A percentile compares a stretch with the other conserved stretches of the same genome.
Evolutionary conservation across 306 rosid genomes (phyloP).

Genomic region (Quercus dentata): DNA sequence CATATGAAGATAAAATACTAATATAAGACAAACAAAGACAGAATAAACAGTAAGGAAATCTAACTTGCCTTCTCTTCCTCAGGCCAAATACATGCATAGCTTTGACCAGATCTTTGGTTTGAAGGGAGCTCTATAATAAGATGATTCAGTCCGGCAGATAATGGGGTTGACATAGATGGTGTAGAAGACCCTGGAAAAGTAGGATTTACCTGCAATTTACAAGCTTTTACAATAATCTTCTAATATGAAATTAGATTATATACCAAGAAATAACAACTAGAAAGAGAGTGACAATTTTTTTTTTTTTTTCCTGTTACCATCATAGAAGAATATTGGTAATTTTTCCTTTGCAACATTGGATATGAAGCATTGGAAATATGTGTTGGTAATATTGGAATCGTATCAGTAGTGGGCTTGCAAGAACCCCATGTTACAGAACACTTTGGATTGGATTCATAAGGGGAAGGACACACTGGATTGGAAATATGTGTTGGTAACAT

Average conservation of each 20-base stretch:
- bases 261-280: neutral
- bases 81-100: constrained; percentile 7
- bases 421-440: constrained; percentile 23
- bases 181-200: constrained; percentile 21
- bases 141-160: constrained; percentile 27
- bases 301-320: constrained; percentile 16
- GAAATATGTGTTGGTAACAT: constrained; percentile 20
- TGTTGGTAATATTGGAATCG: constrained; percentile 16
- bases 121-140: constrained; percentile 70
- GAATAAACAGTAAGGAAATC: neutral
- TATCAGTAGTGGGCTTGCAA: constrained; percentile 14
- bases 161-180: constrained; percentile 19
- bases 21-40: neutral
- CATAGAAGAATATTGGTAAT: constrained; percentile 14
- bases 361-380: constrained; percentile 5
- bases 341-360: constrained; percentile 19
- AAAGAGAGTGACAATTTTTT: too few relatives aligned
- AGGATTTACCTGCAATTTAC: constrained; percentile 37
- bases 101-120: constrained; percentile 50
- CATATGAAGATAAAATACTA: neutral
- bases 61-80: constrained; percentile 36
- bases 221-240: too few relatives aligned
- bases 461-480: constrained; percentile 22
- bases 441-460: neutral
- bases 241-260: neutral